Evolutionary conservation across 2,329 filamentous ascomycete genomes (phyloP).

Genomic region (Nemania diffusa): DNA sequence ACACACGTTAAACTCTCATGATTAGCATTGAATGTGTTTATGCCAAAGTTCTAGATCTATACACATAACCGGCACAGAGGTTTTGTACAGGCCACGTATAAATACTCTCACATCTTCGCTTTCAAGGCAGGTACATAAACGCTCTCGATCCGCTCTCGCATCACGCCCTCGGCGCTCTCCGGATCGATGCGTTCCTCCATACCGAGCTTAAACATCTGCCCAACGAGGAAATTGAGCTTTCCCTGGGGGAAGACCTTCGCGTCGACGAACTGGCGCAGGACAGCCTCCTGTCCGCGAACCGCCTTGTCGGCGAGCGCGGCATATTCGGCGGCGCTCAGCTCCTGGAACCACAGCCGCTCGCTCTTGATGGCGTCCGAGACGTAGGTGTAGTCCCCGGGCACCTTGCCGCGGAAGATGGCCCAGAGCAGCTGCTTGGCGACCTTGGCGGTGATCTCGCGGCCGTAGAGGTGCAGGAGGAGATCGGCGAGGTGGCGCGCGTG

Average conservation of each 20-base stretch:
- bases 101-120: neutral
- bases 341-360: conserved; percentile 65
- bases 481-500: conserved; percentile 61
- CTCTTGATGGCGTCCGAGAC: conserved; percentile 58
- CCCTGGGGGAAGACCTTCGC: conserved; percentile 63
- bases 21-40: too few species aligned
- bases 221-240: conserved; percentile 70
- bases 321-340: conserved; percentile 62
- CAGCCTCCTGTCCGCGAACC: conserved; percentile 58
- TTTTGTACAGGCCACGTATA: neutral
- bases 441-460: conserved; percentile 63
- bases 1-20: too few species aligned
- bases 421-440: conserved; percentile 69
- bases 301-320: conserved; percentile 57
- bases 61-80: too few species aligned
- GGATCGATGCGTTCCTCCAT: conserved; percentile 66
- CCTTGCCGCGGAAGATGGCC: conserved; percentile 60
- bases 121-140: conserved; percentile 38
- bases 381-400: conserved; percentile 51
- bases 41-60: too few species aligned
- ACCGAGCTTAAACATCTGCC: conserved; percentile 66
- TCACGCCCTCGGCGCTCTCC: conserved; percentile 58
- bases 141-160: conserved; percentile 51
- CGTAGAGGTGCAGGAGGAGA: conserved; percentile 61
- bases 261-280: conserved; percentile 58